Evolutionary conservation across 2,329 filamentous ascomycete genomes (phyloP), one percentile per base, ranked within the genome.

Genomic region (Drechslerella dactyloides): DNA sequence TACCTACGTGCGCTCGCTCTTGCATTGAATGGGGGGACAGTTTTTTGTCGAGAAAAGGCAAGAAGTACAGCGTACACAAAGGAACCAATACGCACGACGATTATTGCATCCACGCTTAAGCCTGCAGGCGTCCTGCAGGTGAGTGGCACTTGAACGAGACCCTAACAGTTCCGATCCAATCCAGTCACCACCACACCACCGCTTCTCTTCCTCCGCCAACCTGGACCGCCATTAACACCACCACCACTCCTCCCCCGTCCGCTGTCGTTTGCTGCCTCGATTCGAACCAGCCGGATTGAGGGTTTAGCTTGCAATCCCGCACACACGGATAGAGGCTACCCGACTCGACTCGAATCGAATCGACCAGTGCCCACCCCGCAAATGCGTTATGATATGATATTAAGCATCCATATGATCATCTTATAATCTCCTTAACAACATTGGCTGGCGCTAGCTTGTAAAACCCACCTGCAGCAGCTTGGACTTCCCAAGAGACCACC

Each of bases 401-500:
- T 62, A 57, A 42, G 57, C 40, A 53, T 69, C 46, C 33, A 48
- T 48, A 48, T 68, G 59, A 62, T 69, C 52, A 50, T 58, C 57
- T 61, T 50, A 57, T 70, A 64, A 63, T 64, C 54, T 70, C 66
- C 59, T 59, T 58, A 58, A 63, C 66, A 50, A 48, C 53, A 24
- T 42, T 30, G 30, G 44, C 48, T 59, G 48, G 53, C 54, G 37
- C 58, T 48, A 42, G 30, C 53, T 24, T 35, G 23, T 33, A 46
- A 44, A 69, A 46, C n/a, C 27, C 3, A 27, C 30, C 55, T 37
- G 48, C 10, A 35, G 48, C 48, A 70, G 57, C 66, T 63, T 57
- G 66, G 48, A 64, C 59, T 63, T 69, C 57, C 64, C 51, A 61
- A 59, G 57, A 69, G 60, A 51, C 44, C 56, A 61, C 42, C 60